Evolutionary conservation across 2,329 filamentous ascomycete species (phyloP).

Genomic region (Fusarium annulatum): DNA sequence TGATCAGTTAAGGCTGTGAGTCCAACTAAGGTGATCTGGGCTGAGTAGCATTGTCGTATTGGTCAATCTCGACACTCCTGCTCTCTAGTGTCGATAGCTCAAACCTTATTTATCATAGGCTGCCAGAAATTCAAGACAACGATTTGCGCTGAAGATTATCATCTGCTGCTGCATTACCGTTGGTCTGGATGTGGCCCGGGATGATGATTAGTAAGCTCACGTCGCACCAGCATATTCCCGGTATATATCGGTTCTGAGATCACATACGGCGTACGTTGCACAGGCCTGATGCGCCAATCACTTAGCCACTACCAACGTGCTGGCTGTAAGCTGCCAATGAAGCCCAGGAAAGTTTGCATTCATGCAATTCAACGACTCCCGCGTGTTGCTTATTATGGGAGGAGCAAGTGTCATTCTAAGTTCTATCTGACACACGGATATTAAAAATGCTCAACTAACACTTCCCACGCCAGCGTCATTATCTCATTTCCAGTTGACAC

Average conservation of each 20-base stretch:
- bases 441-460: background rate
- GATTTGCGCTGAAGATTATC: background rate
- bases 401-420: background rate
- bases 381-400: background rate
- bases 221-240: background rate
- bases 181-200: background rate
- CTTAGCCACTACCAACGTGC: background rate
- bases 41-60: background rate
- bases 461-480: background rate
- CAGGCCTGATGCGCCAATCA: background rate
- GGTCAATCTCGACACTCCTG: background rate
- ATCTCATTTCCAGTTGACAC: background rate
- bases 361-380: background rate
- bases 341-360: background rate
- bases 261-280: background rate
- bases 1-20: background rate
- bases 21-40: background rate
- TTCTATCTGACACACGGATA: background rate
- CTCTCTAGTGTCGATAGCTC: background rate
- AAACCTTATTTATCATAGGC: conserved; percentile 5
- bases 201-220: background rate
- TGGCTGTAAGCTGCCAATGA: background rate
- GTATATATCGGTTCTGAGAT: background rate
- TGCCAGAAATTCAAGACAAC: background rate
- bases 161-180: background rate